Conservation (phyloP, 164 flowering plant genomes). For the Sextonia rubra region DNA sequence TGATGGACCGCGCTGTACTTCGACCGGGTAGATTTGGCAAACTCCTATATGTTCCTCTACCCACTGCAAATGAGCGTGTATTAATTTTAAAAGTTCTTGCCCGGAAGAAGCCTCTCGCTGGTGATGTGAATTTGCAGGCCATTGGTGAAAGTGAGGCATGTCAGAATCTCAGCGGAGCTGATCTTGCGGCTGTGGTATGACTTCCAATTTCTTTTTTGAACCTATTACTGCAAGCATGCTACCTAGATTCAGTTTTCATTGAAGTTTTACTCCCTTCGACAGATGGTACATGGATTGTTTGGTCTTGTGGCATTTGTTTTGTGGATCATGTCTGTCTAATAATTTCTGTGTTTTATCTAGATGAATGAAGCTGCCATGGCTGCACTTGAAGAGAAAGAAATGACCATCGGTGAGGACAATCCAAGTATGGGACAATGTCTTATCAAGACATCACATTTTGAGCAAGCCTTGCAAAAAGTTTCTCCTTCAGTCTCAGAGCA, state of each 20-base stretch:
- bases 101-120: slow-evolving; percentile 61
- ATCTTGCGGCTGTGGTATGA: slow-evolving; percentile 74
- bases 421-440: slow-evolving; percentile 24
- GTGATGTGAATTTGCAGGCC: slow-evolving; percentile 57
- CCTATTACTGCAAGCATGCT: not conserved
- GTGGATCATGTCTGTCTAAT: not conserved
- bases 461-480: slow-evolving; percentile 45
- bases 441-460: slow-evolving; percentile 61
- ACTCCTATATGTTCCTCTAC: slow-evolving; percentile 75
- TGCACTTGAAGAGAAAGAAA: slow-evolving; percentile 54
- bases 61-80: slow-evolving; percentile 65
- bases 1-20: slow-evolving; percentile 71
- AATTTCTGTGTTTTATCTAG: slow-evolving; percentile 23
- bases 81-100: slow-evolving; percentile 64
- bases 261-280: not conserved
- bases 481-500: slow-evolving; percentile 63
- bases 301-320: not conserved
- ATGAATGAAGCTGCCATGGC: slow-evolving; percentile 71
- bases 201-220: not conserved
- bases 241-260: not conserved
- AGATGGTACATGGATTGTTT: not conserved
- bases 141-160: slow-evolving; percentile 55
- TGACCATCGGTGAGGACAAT: slow-evolving; percentile 4
- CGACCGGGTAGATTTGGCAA: slow-evolving; percentile 95
- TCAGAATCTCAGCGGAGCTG: slow-evolving; percentile 87